Percentiles rank a stretch among this genome's conserved stretches.
These are phyloP conservation scores for Fagus crenata DNA, from an alignment of 306 rosid genomes.

Conservation along the genomic window DNA sequence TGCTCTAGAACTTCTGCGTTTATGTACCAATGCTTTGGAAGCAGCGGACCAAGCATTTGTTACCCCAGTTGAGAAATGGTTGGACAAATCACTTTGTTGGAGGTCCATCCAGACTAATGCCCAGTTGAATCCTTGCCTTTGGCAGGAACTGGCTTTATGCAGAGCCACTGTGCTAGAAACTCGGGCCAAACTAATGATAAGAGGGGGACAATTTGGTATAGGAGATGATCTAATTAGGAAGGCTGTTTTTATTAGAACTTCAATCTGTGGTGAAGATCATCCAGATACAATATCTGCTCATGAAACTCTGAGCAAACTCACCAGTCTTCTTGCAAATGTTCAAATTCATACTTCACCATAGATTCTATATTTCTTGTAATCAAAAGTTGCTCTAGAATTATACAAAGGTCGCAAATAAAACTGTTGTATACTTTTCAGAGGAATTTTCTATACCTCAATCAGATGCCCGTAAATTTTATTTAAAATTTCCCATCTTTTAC, in stretches of 20 bases:
- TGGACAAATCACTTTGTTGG: conserved; percentile 77
- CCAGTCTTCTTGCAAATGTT: conserved; percentile 67
- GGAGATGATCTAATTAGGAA: conserved; percentile 78
- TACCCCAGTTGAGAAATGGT: conserved; percentile 80
- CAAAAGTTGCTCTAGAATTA: conserved; percentile 40
- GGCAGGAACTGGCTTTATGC: conserved; percentile 76
- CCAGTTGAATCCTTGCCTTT: conserved; percentile 76
- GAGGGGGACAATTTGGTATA: conserved; percentile 78
- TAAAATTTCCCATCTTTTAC: neutral
- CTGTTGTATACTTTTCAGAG: conserved; percentile 39
- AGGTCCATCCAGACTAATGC: conserved; percentile 70
- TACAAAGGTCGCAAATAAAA: conserved; percentile 49
- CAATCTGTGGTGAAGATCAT: conserved; percentile 81
- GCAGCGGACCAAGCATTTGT: conserved; percentile 78
- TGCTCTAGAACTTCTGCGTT: conserved; percentile 69
- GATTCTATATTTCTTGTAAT: conserved; percentile 48
- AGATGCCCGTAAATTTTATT: conserved; percentile 20
- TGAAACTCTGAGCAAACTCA: conserved; percentile 74
- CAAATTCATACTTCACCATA: conserved; percentile 62
- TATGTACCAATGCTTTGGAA: conserved; percentile 70
- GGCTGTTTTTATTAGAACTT: conserved; percentile 71
- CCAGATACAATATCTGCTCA: conserved; percentile 70
- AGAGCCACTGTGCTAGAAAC: conserved; percentile 81
- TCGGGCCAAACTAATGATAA: conserved; percentile 79
- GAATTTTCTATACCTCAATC: conserved; percentile 31